Percentiles rank a stretch among this genome's conserved stretches.
Conservation (phyloP, 2,329 filamentous ascomycete genomes). For the Talaromyces rugulosus region DNA sequence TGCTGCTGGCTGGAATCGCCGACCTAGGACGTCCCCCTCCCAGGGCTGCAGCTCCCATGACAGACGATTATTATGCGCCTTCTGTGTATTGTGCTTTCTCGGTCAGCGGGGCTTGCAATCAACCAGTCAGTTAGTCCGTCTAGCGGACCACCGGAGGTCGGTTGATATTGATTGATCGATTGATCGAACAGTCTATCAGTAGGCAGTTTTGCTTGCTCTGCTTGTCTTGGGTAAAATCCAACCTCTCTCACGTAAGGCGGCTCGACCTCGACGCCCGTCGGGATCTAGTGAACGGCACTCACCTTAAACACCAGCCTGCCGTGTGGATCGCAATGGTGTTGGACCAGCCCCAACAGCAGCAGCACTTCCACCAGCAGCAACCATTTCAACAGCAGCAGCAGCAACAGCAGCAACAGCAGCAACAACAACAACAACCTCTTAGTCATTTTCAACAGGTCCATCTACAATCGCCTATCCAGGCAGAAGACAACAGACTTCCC, state of each 20-base stretch:
- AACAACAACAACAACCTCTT: neutral
- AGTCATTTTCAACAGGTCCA: neutral
- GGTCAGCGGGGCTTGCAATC: conserved; percentile 10
- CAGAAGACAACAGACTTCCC: conserved; percentile 8
- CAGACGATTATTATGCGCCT: conserved; percentile 10
- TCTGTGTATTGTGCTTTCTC: neutral
- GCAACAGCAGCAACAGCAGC: conserved; percentile 8
- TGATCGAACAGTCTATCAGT: neutral
- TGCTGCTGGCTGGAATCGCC: neutral
- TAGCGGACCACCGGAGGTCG: neutral
- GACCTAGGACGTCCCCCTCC: neutral
- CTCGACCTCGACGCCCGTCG: neutral
- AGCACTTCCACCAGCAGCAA: conserved; percentile 7
- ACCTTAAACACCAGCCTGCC: neutral
- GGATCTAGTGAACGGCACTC: neutral
- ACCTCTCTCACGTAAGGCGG: neutral
- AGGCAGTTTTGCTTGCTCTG: neutral
- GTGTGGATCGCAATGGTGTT: conserved; percentile 21
- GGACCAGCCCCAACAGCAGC: conserved; percentile 16
- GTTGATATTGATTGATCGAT: neutral
- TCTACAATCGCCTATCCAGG: neutral
- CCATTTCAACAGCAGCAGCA: conserved; percentile 6
- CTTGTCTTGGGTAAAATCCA: neutral
- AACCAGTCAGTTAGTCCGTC: neutral
- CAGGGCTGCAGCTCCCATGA: neutral